A percentile compares a stretch with the other conserved stretches of the same genome.
These are phyloP conservation scores for Colletotrichum horii DNA, from an alignment of 2,329 filamentous ascomycete species.

Conservation along the genomic window DNA sequence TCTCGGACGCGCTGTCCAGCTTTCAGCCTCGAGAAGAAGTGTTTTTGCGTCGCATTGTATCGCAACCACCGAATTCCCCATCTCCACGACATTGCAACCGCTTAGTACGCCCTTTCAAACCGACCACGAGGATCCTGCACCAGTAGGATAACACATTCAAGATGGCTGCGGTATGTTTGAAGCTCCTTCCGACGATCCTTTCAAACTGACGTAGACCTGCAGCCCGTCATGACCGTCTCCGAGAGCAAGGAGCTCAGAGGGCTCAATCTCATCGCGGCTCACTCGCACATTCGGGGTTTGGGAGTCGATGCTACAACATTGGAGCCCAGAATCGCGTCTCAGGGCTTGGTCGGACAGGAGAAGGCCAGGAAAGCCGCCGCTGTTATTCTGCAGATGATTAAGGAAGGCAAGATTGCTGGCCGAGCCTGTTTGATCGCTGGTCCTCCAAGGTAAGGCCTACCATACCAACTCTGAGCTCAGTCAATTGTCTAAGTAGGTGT, in stretches of 20 bases:
- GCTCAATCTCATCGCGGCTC: conserved; percentile 95
- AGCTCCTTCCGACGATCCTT: neutral
- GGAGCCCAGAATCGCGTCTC: conserved; percentile 83
- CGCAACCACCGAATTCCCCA: neutral
- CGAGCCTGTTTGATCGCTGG: conserved; percentile 94
- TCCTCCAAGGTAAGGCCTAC: conserved; percentile 72
- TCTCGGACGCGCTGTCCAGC: conserved; percentile 12
- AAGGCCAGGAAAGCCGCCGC: conserved; percentile 96
- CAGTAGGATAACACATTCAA: conserved; percentile 29
- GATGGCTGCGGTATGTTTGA: conserved; percentile 56
- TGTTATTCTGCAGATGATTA: conserved; percentile 97
- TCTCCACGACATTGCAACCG: neutral
- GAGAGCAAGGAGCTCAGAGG: conserved; percentile 96
- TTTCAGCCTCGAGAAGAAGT: conserved; percentile 1
- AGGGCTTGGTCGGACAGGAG: conserved; percentile 94
- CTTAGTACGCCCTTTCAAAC: neutral
- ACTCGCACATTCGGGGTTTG: conserved; percentile 96
- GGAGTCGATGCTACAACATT: conserved; percentile 92
- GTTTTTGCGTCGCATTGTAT: conserved; percentile 7
- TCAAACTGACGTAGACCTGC: neutral
- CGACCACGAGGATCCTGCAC: neutral
- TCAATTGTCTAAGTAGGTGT: conserved; percentile 20
- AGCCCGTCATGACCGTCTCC: conserved; percentile 79
- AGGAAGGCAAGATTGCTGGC: conserved; percentile 97
- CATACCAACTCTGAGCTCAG: neutral